These are phyloP conservation scores for Gentiana straminea DNA, from an alignment of 257 asterid species.

Conservation along the genomic window DNA sequence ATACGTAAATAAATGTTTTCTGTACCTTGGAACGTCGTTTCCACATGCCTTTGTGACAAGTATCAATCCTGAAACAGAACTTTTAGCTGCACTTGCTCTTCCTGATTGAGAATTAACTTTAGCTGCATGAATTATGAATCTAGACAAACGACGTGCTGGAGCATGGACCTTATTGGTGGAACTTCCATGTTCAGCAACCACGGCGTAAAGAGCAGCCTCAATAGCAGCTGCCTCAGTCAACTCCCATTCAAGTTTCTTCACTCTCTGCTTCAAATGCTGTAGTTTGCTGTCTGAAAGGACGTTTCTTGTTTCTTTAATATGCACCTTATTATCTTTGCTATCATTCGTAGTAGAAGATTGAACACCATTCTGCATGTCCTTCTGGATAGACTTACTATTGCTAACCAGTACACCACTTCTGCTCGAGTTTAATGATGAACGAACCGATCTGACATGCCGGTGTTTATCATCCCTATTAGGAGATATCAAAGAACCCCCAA, in stretches of 20 bases:
- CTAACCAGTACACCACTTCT: slow-evolving; percentile 33
- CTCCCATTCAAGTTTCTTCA: slow-evolving; percentile 53
- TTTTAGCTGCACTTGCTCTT: slow-evolving; percentile 53
- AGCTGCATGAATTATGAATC: slow-evolving; percentile 61
- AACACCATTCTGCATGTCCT: slow-evolving; percentile 14
- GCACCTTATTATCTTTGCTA: too few species aligned
- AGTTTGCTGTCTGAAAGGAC: slow-evolving; percentile 31
- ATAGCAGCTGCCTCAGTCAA: slow-evolving; percentile 77
- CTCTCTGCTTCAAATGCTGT: slow-evolving; percentile 41
- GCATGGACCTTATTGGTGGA: slow-evolving; percentile 75
- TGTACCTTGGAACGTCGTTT: slow-evolving; percentile 78
- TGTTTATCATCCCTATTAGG: slow-evolving; percentile 27
- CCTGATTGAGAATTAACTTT: slow-evolving; percentile 30
- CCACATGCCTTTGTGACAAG: slow-evolving; percentile 81
- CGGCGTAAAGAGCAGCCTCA: slow-evolving; percentile 65
- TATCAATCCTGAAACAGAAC: slow-evolving; percentile 61
- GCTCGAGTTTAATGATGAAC: slow-evolving; percentile 40
- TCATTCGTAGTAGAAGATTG: slow-evolving; percentile 10
- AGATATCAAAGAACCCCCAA: slow-evolving; percentile 21
- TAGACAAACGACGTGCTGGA: slow-evolving; percentile 78
- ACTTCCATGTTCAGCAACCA: slow-evolving; percentile 77
- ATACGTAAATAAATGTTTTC: neutral
- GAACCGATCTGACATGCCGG: slow-evolving; percentile 47
- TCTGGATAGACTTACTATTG: slow-evolving; percentile 15
- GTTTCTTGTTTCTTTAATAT: slow-evolving; percentile 33